Conservation (phyloP, 2,329 filamentous ascomycete species). For the Microcyclosporella mali region DNA sequence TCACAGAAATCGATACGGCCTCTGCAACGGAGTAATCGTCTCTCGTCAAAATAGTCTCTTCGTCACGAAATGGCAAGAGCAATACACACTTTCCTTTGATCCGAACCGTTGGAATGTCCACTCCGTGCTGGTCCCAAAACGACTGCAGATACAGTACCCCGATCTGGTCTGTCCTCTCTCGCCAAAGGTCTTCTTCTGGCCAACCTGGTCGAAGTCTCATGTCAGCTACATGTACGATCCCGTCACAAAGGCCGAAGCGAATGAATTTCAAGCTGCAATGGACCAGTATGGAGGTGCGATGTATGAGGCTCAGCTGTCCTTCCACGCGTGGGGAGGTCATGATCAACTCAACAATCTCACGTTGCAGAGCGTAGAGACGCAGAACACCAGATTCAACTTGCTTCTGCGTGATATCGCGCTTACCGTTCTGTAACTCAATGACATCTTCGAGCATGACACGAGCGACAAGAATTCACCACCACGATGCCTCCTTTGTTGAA, state of each 20-base stretch:
- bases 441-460: no score
- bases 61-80: slow-evolving; percentile 11
- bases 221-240: slow-evolving; percentile 10
- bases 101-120: slow-evolving; percentile 11
- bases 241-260: not conserved
- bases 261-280: slow-evolving; percentile 3
- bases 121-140: slow-evolving; percentile 9
- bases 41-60: slow-evolving; percentile 10
- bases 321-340: slow-evolving; percentile 6
- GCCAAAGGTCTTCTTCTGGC: slow-evolving; percentile 14
- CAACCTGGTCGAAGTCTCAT: slow-evolving; percentile 9
- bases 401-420: no score
- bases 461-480: no score
- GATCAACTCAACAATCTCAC: no score
- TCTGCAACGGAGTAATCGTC: slow-evolving; percentile 16
- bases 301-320: slow-evolving; percentile 12
- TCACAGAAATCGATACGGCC: slow-evolving; percentile 8
- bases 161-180: slow-evolving; percentile 12
- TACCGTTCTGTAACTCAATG: no score
- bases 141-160: slow-evolving; percentile 6
- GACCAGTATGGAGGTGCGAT: slow-evolving; percentile 7
- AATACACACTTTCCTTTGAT: slow-evolving; percentile 7
- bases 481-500: no score
- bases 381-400: no score
- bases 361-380: no score